Conservation (phyloP, 495 filamentous ascomycete species). For the Venustampulla echinocandica region DNA sequence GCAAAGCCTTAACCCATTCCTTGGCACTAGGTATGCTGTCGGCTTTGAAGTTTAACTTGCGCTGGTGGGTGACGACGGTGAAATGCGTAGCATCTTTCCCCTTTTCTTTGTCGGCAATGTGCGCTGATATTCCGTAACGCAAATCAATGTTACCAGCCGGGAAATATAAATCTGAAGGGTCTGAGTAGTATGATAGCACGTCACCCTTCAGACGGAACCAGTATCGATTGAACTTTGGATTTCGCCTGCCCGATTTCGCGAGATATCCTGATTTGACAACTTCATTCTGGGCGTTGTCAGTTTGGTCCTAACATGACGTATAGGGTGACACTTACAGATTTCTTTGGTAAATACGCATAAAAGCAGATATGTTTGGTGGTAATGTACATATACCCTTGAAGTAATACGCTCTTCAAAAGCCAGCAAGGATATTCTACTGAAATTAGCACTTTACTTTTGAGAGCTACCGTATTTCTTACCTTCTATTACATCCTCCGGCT, state of each 20-base stretch:
- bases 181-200: conserved; percentile 85
- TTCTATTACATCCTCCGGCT: conserved; percentile 74
- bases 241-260: conserved; percentile 80
- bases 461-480: conserved; percentile 37
- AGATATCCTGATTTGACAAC: conserved; percentile 83
- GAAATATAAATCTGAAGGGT: conserved; percentile 82
- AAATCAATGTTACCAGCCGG: conserved; percentile 88
- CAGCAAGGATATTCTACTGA: conserved; percentile 83
- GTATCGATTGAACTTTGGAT: conserved; percentile 83
- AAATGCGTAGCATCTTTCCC: conserved; percentile 62
- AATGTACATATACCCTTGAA: conserved; percentile 96
- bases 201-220: conserved; percentile 97
- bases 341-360: conserved; percentile 92
- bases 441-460: conserved; percentile 10
- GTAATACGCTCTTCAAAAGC: conserved; percentile 81
- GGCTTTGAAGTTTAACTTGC: conserved; percentile 80
- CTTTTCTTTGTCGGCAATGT: conserved; percentile 62
- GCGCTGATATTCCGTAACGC: conserved; percentile 82
- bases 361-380: conserved; percentile 91
- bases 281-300: conserved; percentile 47
- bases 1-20: conserved; percentile 93
- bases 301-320: neutral
- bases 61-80: conserved; percentile 70
- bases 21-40: conserved; percentile 84
- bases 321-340: conserved; percentile 48